Base-by-base conservation (phyloP, 106 monocot species). In the Dendrobium huoshanense region DNA sequence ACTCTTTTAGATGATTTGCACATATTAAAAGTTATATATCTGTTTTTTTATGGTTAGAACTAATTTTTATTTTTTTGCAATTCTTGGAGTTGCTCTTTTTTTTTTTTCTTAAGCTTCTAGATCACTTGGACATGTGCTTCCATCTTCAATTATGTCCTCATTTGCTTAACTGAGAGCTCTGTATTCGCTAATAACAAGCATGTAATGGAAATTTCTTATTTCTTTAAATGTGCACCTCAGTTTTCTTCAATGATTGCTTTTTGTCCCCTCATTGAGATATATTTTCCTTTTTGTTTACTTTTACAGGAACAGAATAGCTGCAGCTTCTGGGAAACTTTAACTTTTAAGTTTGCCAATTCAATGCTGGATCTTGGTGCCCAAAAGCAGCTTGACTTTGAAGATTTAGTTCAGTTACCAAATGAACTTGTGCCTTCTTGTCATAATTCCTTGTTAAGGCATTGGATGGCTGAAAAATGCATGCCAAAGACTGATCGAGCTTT, bases 371-470 rank as follows among this genome's bases (percentile, higher is more conserved):
- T 56, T 85, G 90, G 90, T 55, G 84, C 75, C 9, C 73, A 44
- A 27, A 87, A 83, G 83, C 90, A 90, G 81, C 87, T 90, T 80
- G 79, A 83, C 51, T 85, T 90, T 83, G 85, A 80, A 81, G 90
- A 90, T 87, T 85, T 90, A 78, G 44, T 85, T 85, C 73, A 79
- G 59, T 79, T 90, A 68, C 90, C 90, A 54, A 42, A 45, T 49
- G 87, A 90, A 54, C 82, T 90, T 54, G 55, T 75, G 29, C 85
- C 87, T 44, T 73, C 77, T 82, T 83, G 87, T 79, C 85, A 90
- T 81, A 77, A 75, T 81, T 83, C 74, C 31, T 75, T 90, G n/a
- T 80, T 78, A 42, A 78, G 68, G 9, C 80, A 78, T 37, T 90
- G 90, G 90, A 19, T 79, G 55, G 78, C 72, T 68, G 87, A 87